phyloP scores from a whole-genome alignment of 2,329 filamentous ascomycete species.

The Microdochium trichocladiopsis region DNA sequence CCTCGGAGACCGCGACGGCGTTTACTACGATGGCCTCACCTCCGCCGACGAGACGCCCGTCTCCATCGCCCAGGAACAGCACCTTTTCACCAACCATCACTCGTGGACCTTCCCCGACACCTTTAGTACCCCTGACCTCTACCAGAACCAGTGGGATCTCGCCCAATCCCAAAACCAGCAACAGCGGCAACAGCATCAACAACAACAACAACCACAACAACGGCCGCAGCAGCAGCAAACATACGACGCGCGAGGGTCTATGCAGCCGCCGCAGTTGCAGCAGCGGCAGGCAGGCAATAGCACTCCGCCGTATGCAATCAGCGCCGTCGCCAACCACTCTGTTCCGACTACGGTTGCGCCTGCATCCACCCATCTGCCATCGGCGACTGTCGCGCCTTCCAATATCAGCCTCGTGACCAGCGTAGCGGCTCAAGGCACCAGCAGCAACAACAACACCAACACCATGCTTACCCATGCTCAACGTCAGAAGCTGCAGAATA shows the following conservation, averaged over 20 bases:
- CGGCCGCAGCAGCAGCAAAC: constrained; percentile 14
- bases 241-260: constrained; percentile 7
- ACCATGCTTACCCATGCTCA: constrained; percentile 47
- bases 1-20: constrained; percentile 31
- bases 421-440: constrained; percentile 18
- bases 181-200: constrained; percentile 17
- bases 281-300: neutral
- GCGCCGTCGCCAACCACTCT: neutral
- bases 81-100: constrained; percentile 24
- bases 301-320: neutral
- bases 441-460: constrained; percentile 24
- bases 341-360: constrained; percentile 11
- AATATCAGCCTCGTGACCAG: constrained; percentile 13
- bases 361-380: constrained; percentile 12
- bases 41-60: constrained; percentile 9
- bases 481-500: constrained; percentile 53
- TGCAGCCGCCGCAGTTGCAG: constrained; percentile 9
- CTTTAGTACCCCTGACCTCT: constrained; percentile 16
- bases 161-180: constrained; percentile 26
- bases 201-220: constrained; percentile 6
- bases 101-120: constrained; percentile 42
- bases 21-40: constrained; percentile 12
- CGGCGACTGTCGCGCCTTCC: constrained; percentile 11
- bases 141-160: constrained; percentile 23
- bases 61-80: constrained; percentile 13